A percentile compares a stretch with the other conserved stretches of the same genome.
Evolutionary conservation across 768 basidiomycete species (phyloP).

Genomic region (Lyophyllum shimeji): DNA sequence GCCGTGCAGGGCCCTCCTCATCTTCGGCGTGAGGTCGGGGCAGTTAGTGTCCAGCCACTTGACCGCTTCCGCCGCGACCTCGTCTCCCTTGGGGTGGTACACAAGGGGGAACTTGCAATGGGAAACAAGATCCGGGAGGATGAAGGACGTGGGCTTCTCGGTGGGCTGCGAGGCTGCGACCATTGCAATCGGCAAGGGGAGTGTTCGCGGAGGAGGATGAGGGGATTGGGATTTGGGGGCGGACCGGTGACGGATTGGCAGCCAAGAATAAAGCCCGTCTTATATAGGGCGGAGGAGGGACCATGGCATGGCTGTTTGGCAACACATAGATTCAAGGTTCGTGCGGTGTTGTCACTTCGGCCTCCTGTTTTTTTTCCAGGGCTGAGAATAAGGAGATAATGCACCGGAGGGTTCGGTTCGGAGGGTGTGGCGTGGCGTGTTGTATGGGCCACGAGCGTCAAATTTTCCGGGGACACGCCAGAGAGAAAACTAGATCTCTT

Average conservation of each 20-base stretch:
- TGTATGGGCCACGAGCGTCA: slow-evolving; percentile 2
- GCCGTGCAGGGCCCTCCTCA: slow-evolving; percentile 48
- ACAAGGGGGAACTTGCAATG: slow-evolving; percentile 47
- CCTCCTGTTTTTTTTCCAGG: too few relatives aligned
- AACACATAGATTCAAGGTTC: too few relatives aligned
- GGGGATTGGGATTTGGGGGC: not conserved
- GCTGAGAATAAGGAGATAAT: slow-evolving; percentile 9
- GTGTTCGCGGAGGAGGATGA: not conserved
- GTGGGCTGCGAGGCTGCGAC: not conserved
- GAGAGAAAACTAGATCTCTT: not conserved
- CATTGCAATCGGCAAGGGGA: too few relatives aligned
- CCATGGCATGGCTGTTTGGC: slow-evolving; percentile 7
- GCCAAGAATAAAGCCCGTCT: not conserved
- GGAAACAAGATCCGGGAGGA: slow-evolving; percentile 54
- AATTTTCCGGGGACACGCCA: not conserved
- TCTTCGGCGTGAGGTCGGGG: slow-evolving; percentile 43
- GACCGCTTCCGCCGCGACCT: slow-evolving; percentile 45
- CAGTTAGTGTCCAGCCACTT: slow-evolving; percentile 50
- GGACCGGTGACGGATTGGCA: not conserved
- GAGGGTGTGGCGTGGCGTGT: too few relatives aligned
- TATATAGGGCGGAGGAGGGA: slow-evolving; percentile 8
- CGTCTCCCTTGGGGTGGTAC: slow-evolving; percentile 46
- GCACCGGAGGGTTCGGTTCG: slow-evolving; percentile 4
- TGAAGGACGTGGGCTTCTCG: slow-evolving; percentile 28
- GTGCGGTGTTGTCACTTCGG: not conserved